phyloP scores from a whole-genome alignment of 2,329 filamentous ascomycete species.

The Pseudogymnoascus sp. region DNA sequence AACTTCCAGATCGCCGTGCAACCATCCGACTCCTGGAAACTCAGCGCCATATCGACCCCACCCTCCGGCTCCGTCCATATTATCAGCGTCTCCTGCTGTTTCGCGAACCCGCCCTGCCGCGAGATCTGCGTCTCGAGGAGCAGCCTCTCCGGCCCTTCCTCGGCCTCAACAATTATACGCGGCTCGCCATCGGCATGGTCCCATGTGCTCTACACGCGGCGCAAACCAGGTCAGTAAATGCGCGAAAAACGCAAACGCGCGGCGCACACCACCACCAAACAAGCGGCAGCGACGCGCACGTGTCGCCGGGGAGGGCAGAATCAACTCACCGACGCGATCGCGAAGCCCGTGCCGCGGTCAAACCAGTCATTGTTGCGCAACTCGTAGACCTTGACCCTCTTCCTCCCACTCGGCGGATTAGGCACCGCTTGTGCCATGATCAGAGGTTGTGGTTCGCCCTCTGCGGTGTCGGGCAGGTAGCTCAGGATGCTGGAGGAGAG shows the following conservation, averaged over 20 bases:
- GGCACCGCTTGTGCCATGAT: conserved; percentile 66
- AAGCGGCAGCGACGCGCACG: conserved; percentile 1
- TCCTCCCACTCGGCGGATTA: conserved; percentile 57
- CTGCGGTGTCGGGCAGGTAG: conserved; percentile 41
- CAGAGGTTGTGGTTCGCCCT: conserved; percentile 52
- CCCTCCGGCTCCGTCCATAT: conserved; percentile 87
- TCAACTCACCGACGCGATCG: conserved; percentile 48
- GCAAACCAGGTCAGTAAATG: conserved; percentile 25
- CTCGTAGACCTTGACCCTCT: conserved; percentile 97
- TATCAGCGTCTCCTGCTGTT: conserved; percentile 97
- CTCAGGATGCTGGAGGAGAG: conserved; percentile 45
- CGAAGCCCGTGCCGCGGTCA: conserved; percentile 93
- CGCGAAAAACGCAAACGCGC: conserved; percentile 6
- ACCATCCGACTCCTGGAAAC: conserved; percentile 94
- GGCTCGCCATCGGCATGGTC: conserved; percentile 52
- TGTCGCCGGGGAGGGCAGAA: not conserved
- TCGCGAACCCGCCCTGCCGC: conserved; percentile 94
- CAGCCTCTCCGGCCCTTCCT: conserved; percentile 77
- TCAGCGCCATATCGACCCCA: conserved; percentile 92
- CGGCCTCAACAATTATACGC: conserved; percentile 82
- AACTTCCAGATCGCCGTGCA: conserved; percentile 95
- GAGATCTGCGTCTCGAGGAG: conserved; percentile 83
- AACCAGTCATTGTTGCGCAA: conserved; percentile 99
- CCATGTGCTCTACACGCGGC: conserved; percentile 32
- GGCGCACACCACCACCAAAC: conserved; percentile 6